Conservation (phyloP, 495 filamentous ascomycete genomes). For the Arthonia radiata region DNA sequence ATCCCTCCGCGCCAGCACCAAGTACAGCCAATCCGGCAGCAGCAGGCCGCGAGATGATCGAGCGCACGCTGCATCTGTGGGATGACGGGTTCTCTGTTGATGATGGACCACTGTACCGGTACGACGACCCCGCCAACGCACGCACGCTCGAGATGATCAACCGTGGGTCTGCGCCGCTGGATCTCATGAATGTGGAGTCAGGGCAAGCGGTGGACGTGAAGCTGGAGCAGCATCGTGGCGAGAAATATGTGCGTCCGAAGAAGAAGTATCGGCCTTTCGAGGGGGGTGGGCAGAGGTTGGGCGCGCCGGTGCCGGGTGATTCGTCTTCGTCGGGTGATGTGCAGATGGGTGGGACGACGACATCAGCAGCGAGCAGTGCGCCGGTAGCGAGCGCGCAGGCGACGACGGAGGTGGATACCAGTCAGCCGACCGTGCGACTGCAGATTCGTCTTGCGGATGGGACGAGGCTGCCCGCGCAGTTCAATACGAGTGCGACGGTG, state of each 20-base stretch:
- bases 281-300: constrained; percentile 65
- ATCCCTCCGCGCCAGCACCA: constrained; percentile 31
- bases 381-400: constrained; percentile 14
- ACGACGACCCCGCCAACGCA: constrained; percentile 69
- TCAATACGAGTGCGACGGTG: constrained; percentile 79
- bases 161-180: constrained; percentile 60
- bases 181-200: constrained; percentile 64
- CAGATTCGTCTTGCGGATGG: constrained; percentile 84
- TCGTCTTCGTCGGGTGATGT: constrained; percentile 13
- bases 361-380: constrained; percentile 10
- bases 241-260: constrained; percentile 61
- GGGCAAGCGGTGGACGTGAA: constrained; percentile 82
- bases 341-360: constrained; percentile 8
- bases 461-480: constrained; percentile 58
- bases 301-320: constrained; percentile 62
- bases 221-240: constrained; percentile 52
- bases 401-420: constrained; percentile 38
- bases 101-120: constrained; percentile 71
- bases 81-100: constrained; percentile 84
- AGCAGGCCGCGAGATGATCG: constrained; percentile 26
- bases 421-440: constrained; percentile 50
- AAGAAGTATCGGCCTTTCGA: constrained; percentile 71
- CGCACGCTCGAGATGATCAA: constrained; percentile 65
- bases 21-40: constrained; percentile 16
- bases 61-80: constrained; percentile 73